Evolutionary conservation across 495 filamentous ascomycete species (phyloP), one percentile per base, ranked within the genome.

Genomic region (Penicillium tannophilum): DNA sequence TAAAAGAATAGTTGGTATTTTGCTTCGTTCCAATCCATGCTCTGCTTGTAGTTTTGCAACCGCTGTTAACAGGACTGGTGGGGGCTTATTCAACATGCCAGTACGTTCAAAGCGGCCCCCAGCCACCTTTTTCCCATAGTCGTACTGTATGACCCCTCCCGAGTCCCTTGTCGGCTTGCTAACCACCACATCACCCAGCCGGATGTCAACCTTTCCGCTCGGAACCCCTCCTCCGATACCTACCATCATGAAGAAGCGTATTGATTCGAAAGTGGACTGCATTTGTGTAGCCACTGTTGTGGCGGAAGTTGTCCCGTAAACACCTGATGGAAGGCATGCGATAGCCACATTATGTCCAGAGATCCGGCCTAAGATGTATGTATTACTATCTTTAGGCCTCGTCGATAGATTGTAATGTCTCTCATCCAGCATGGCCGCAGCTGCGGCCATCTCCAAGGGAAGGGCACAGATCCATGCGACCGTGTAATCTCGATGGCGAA

Each of bases 171-270:
- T 61, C 35, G 67, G 70, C 43, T 65, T 69, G 50, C 73, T 73
- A 26, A 76, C 68, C 4, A 76, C 72, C 3, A 78, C 59, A 65
- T 78, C 72, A 11, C 75, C 73, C 3, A 78, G 63, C 16, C 71
- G 66, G 28, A 76, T 69, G 60, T 72, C 66, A 20, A 49, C 39
- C 7, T 24, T 39, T 26, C 23, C 57, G n/a, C 44, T 55, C 16
- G 74, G 74, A 1, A 68, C 65, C 0, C 71, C 72, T 0, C 70
- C 73, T 1, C 72, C 72, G 39, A 78, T 72, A 17, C 74, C 74
- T 3, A 75, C 69, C 63, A 75, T 62, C 14, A 77, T 46, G 1
- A 53, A 63, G 55, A 72, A 64, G 7, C 62, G 43, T n/a, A 77
- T 56, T 2, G 44, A 26, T 5, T 52, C 43, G 52, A 70, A 75